Evolutionary conservation across 257 asterid genomes (phyloP).

Genomic region (Rubia yunnanensis): DNA sequence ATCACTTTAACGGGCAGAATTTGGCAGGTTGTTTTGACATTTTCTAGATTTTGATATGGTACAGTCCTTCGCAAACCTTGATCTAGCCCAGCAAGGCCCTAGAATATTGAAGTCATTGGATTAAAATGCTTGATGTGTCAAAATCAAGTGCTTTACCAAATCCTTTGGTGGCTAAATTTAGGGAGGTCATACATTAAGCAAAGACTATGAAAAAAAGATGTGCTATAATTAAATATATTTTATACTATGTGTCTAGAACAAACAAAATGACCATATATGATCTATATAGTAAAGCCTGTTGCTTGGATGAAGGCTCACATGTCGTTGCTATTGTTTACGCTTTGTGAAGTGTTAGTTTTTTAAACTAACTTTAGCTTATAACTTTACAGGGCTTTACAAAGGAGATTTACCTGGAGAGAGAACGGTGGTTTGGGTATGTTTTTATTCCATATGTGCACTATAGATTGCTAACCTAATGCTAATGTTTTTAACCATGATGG

Average conservation of each 20-base stretch:
- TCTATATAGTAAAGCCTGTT: neutral
- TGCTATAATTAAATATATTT: too few relatives aligned
- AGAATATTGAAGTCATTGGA: neutral
- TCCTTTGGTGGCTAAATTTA: neutral
- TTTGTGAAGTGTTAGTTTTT: neutral
- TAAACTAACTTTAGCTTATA: slow-evolving; percentile 15
- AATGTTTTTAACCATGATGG: neutral
- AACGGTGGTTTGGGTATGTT: slow-evolving; percentile 92
- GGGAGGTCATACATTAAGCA: neutral
- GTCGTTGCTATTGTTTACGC: neutral
- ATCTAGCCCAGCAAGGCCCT: neutral
- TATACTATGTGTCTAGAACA: too few relatives aligned
- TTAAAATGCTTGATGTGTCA: neutral
- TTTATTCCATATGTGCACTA: slow-evolving; percentile 7
- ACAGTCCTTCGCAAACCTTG: neutral
- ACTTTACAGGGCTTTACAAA: slow-evolving; percentile 82
- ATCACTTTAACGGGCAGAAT: neutral
- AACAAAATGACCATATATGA: neutral
- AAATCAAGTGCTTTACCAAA: neutral
- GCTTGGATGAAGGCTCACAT: neutral
- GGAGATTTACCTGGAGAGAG: slow-evolving; percentile 91
- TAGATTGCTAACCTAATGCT: neutral
- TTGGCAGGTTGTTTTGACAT: neutral
- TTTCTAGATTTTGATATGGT: neutral
- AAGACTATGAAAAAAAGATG: too few relatives aligned